These are phyloP conservation scores for Cantharellus cinnabarinus DNA, from an alignment of 768 basidiomycete species.

Conservation along the genomic window DNA sequence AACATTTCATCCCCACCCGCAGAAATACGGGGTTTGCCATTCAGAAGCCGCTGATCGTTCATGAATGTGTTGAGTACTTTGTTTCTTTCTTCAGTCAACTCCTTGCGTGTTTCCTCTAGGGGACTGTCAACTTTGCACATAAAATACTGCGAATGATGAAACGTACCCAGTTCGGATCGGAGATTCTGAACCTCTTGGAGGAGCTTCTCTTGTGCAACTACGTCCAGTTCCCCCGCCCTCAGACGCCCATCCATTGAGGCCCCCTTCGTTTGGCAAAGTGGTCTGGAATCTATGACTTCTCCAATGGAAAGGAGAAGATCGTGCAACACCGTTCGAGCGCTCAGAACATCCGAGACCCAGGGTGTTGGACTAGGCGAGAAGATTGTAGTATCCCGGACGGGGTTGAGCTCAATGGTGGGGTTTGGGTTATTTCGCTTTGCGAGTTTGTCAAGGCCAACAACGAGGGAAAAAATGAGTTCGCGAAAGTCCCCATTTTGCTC, in stretches of 20 bases:
- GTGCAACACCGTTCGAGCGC: slow-evolving; percentile 28
- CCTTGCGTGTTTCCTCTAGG: neutral
- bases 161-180: slow-evolving; percentile 38
- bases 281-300: neutral
- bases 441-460: slow-evolving; percentile 31
- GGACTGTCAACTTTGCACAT: neutral
- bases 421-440: slow-evolving; percentile 21
- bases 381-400: slow-evolving; percentile 30
- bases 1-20: neutral
- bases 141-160: neutral
- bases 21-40: neutral
- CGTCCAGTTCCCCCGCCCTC: neutral
- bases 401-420: slow-evolving; percentile 19
- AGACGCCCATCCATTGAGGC: neutral
- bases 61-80: neutral
- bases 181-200: slow-evolving; percentile 31
- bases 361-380: slow-evolving; percentile 18
- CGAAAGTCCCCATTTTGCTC: slow-evolving; percentile 47
- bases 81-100: neutral
- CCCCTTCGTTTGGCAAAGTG: neutral
- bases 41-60: neutral
- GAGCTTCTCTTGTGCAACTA: slow-evolving; percentile 18
- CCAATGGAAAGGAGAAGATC: slow-evolving; percentile 25
- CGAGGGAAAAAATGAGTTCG: slow-evolving; percentile 35
- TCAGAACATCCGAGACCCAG: slow-evolving; percentile 22